Base-by-base conservation (phyloP, 805 yeast genomes). In the Saccharomycopsis microspora region DNA sequence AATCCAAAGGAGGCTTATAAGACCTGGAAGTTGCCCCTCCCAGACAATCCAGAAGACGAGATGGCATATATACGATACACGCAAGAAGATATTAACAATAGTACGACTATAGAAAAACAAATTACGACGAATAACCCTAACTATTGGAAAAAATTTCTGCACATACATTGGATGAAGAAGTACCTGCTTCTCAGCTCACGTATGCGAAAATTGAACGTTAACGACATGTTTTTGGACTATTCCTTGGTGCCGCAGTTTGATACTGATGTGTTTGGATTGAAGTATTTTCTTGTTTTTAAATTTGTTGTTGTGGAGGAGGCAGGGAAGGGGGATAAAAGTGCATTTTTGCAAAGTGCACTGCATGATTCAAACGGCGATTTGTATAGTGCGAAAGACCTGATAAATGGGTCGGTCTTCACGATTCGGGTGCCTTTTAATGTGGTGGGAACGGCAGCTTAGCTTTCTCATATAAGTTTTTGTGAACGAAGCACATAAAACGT, bases 401-500 rank as follows among this genome's bases (percentile, higher is more conserved):
- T 70, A 8, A 64, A 60, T 28, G 74, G 74, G 5, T 59, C 56
- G 28, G 70, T 64, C 31, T 69, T 76, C 49, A 58, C 61, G 6
- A 70, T 74, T 45, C 61, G 69, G 39, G 56, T 75, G 4, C 79
- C 80, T 1, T 37, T 75, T 1, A 58, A 62, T 29, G 64, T 75
- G 1, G 53, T 73, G 11, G 77, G 19, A 19, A 19, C 19, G 2
- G 19, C 19, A 19, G 19, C 19, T 19, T 19, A 19, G 19, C 19
- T 19, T 19, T 19, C 19, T 19, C 19, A 19, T 19, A 19, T 19
- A 19, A 19, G 19, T 19, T 19, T 19, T 19, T 19, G 19, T 19
- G 19, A 19, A 2, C 19, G 19, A 19, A 19, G 19, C 19, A 19
- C 19, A 19, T 19, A 19, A 19, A 19, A 2, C 19, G 19, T 19